Percentiles rank a stretch among this genome's conserved stretches.
Conservation (phyloP, 1,284 basidiomycete species). For the Sparassis latifolia region DNA sequence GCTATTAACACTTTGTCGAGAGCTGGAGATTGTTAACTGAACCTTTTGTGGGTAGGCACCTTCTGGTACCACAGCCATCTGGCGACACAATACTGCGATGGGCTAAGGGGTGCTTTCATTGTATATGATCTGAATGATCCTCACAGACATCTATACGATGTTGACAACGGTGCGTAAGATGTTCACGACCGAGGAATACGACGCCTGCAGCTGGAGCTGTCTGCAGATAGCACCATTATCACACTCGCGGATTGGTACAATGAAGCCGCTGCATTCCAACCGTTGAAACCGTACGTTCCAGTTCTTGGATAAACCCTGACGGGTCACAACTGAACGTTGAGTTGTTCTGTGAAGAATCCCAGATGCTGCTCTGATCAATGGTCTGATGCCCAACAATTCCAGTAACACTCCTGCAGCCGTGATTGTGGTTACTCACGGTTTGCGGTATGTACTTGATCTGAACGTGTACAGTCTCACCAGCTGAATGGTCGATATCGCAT, state of each 20-base stretch:
- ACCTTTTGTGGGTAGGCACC: conserved; percentile 11
- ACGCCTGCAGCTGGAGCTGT: too few species aligned
- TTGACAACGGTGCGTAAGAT: conserved; percentile 31
- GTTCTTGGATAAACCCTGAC: not conserved
- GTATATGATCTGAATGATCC: conserved; percentile 40
- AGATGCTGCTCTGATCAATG: conserved; percentile 45
- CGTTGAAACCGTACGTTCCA: conserved; percentile 11
- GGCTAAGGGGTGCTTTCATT: conserved; percentile 30
- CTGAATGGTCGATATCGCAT: too few species aligned
- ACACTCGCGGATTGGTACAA: conserved; percentile 25
- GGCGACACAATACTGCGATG: conserved; percentile 30
- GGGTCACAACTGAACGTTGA: not conserved
- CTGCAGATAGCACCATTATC: conserved; percentile 21
- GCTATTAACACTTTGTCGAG: conserved; percentile 1
- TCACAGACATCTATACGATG: conserved; percentile 31
- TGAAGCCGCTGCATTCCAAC: conserved; percentile 8
- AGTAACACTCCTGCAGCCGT: conserved; percentile 24
- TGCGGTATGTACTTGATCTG: conserved; percentile 8
- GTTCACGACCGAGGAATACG: not conserved
- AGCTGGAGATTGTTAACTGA: not conserved
- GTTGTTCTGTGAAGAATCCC: conserved; percentile 1
- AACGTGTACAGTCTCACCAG: not conserved
- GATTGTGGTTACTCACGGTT: conserved; percentile 24
- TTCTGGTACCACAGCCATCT: conserved; percentile 21
- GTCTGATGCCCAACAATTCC: conserved; percentile 29